Percentiles rank a stretch among this genome's conserved stretches.
phyloP scores from a whole-genome alignment of 768 basidiomycete genomes.

The Hysterangium stoloniferum region DNA sequence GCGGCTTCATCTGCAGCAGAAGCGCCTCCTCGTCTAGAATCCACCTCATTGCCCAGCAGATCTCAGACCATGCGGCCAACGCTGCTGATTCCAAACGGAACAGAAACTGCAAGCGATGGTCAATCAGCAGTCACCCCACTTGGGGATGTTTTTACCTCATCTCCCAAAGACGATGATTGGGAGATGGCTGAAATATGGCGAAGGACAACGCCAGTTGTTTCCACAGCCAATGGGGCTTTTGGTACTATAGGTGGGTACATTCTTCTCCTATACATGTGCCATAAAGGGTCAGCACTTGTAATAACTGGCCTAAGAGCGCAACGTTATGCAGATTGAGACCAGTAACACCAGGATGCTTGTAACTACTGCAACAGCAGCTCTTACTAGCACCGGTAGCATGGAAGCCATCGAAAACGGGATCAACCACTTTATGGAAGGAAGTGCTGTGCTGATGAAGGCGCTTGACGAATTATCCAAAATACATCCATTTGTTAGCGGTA shows the following conservation, averaged over 20 bases:
- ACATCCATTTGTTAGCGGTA: conserved; percentile 24
- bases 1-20: background rate
- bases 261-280: no score
- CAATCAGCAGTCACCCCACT: no score
- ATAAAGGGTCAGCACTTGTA: background rate
- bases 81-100: background rate
- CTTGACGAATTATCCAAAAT: conserved; percentile 23
- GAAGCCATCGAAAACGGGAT: conserved; percentile 17
- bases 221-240: no score
- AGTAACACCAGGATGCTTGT: background rate
- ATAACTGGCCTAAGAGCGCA: background rate
- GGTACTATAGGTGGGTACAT: no score
- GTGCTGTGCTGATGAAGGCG: conserved; percentile 19
- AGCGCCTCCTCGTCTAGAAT: background rate
- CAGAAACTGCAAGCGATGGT: background rate
- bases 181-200: background rate
- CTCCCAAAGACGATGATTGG: background rate
- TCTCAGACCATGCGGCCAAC: background rate
- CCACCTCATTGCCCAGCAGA: background rate
- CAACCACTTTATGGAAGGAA: conserved; percentile 18
- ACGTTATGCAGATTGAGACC: background rate
- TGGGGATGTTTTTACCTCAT: no score
- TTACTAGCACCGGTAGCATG: background rate
- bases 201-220: background rate
- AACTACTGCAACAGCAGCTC: background rate